phyloP scores from a whole-genome alignment of 2,329 filamentous ascomycete species.

The Alternaria panax region DNA sequence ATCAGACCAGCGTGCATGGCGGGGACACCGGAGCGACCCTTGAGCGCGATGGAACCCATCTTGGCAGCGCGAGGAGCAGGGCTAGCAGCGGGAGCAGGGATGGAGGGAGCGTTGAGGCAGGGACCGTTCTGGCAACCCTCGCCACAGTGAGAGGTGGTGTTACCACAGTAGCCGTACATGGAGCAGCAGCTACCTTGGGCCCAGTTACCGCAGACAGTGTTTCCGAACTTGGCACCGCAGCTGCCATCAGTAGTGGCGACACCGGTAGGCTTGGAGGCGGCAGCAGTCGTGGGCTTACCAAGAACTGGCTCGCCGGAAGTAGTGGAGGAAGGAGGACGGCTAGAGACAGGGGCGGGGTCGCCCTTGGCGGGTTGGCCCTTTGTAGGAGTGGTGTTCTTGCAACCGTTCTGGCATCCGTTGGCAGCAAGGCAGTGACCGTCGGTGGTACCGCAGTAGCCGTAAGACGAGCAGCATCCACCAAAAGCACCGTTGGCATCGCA shows the following conservation, averaged over 20 bases:
- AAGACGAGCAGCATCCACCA: conserved; percentile 51
- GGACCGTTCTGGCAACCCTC: conserved; percentile 63
- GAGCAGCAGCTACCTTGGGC: conserved; percentile 62
- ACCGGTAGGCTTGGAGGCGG: conserved; percentile 30
- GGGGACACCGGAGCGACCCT: conserved; percentile 67
- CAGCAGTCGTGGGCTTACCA: conserved; percentile 38
- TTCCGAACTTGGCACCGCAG: conserved; percentile 60
- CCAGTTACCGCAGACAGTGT: conserved; percentile 62
- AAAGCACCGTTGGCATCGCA: conserved; percentile 51
- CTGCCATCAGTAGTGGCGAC: conserved; percentile 59
- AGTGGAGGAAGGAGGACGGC: conserved; percentile 41
- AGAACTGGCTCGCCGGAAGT: conserved; percentile 49
- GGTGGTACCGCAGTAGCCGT: conserved; percentile 49
- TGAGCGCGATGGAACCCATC: conserved; percentile 57
- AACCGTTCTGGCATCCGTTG: conserved; percentile 53
- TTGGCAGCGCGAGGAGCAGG: conserved; percentile 57
- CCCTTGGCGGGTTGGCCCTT: background rate
- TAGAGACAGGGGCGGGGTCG: conserved; percentile 26
- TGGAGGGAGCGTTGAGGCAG: conserved; percentile 53
- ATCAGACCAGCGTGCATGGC: conserved; percentile 69
- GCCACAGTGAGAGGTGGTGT: conserved; percentile 61
- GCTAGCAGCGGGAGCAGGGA: conserved; percentile 52
- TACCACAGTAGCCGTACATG: conserved; percentile 65
- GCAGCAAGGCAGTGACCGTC: conserved; percentile 48
- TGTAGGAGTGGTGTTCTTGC: conserved; percentile 35